Evolutionary conservation across 2,329 filamentous ascomycete species (phyloP).

Genomic region (Sporothrix sp.): DNA sequence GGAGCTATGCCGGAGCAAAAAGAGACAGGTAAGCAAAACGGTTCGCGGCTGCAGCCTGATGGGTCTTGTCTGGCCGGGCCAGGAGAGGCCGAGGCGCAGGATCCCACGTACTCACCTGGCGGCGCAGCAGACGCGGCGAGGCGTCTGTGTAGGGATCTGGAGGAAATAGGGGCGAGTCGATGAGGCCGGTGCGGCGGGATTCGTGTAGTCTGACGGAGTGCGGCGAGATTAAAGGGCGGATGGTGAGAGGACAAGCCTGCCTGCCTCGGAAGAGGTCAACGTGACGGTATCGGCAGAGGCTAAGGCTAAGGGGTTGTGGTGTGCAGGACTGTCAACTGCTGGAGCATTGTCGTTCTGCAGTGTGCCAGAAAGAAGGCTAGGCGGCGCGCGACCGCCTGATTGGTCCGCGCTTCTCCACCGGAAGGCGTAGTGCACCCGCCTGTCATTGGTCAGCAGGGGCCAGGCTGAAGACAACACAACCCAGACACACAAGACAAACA

Average conservation of each 20-base stretch:
- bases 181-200: no score
- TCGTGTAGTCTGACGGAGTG: background rate
- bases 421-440: slow-evolving; percentile 1
- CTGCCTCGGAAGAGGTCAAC: slow-evolving; percentile 2
- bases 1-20: background rate
- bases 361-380: background rate
- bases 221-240: background rate
- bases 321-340: background rate
- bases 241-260: background rate
- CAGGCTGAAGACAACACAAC: background rate
- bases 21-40: no score
- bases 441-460: slow-evolving; percentile 8
- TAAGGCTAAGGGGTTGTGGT: background rate
- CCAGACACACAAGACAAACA: background rate
- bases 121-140: background rate
- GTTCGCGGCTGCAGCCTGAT: no score
- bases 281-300: background rate
- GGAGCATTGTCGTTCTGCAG: background rate
- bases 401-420: background rate
- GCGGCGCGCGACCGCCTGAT: slow-evolving; percentile 5
- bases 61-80: no score
- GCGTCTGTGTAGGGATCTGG: background rate
- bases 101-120: background rate
- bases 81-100: no score
- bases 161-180: no score